phyloP scores from a whole-genome alignment of 2,329 filamentous ascomycete genomes.

The Colletotrichum scovillei region DNA sequence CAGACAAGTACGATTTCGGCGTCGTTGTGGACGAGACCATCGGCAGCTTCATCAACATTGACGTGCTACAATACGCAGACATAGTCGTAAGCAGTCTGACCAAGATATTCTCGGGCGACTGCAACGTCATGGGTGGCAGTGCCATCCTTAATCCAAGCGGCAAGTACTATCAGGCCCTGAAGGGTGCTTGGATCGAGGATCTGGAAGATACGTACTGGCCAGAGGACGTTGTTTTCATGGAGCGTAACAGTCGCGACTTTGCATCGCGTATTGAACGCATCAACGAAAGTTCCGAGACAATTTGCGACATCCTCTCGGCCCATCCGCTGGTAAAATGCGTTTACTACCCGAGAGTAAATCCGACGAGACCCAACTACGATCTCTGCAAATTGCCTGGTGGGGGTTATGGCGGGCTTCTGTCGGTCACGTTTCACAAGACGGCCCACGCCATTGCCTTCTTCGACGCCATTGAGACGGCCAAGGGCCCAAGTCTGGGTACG shows the following conservation, averaged over 20 bases:
- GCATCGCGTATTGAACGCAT: slow-evolving; percentile 83
- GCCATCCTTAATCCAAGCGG: slow-evolving; percentile 72
- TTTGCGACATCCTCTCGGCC: slow-evolving; percentile 76
- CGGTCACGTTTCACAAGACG: slow-evolving; percentile 79
- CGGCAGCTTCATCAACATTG: slow-evolving; percentile 95
- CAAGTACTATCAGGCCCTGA: slow-evolving; percentile 78
- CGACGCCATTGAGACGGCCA: slow-evolving; percentile 86
- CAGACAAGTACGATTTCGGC: slow-evolving; percentile 86
- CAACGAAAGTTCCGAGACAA: slow-evolving; percentile 85
- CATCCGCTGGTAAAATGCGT: slow-evolving; percentile 77
- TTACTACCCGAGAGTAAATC: slow-evolving; percentile 86
- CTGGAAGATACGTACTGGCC: slow-evolving; percentile 95
- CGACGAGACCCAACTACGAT: slow-evolving; percentile 80
- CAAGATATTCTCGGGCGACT: slow-evolving; percentile 97
- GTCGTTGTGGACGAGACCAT: slow-evolving; percentile 97
- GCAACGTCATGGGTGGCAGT: slow-evolving; percentile 97
- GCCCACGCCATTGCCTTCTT: slow-evolving; percentile 84
- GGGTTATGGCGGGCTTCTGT: slow-evolving; percentile 91
- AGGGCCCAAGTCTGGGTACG: slow-evolving; percentile 93
- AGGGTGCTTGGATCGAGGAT: slow-evolving; percentile 69
- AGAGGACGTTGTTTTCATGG: slow-evolving; percentile 94
- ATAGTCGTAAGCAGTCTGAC: slow-evolving; percentile 94
- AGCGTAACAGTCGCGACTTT: slow-evolving; percentile 96
- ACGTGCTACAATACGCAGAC: slow-evolving; percentile 90
- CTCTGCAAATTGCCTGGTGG: slow-evolving; percentile 77